Base-by-base conservation (phyloP, 148 eudicot species). In the Rhododendron mucronatum region DNA sequence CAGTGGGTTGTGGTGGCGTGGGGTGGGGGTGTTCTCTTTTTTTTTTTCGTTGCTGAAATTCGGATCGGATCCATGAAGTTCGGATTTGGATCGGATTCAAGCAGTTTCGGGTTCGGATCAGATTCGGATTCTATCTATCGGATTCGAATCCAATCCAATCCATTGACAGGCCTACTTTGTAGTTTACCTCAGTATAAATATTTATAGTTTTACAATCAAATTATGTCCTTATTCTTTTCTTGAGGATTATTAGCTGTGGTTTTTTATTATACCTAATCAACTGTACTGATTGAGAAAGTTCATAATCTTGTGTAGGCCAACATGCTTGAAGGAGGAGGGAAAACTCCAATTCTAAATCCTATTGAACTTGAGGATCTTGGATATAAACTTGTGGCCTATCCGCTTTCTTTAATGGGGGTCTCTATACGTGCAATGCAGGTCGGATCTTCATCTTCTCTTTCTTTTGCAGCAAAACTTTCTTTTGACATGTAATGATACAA, bases 311-410 rank as follows among this genome's bases (percentile, higher is more conserved):
- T 83, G 88, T 77, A 95, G 99, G 99, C 97, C 78, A 96, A 94
- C 89, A 95, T 96, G 99, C 99, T 96, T 84, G 99, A 96, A 92
- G 99, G 99, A 83, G 99, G 99, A 78, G 99, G 99, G 2, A 96
- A 92, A 92, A 96, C 99, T 61, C 99, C 99, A 85, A 94, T 96
- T 87, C 94, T 95, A 86, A 92, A 85, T 90, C 99, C 99, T 21
- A 88, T 91, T 78, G 99, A 95, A 87, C 97, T 96, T 74, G 96
- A 92, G 88, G 94, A 93, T 61, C 65, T 96, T 89, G 99, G 99
- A 85, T 96, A 91, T 84, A 96, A 95, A 91, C 77, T 96, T 88
- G 98, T 92, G 80, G 95, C 90, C 16, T 96, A 96, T 92, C 99
- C 99, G 37, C 95, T 96, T 83, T 96, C 99, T 61, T 85, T 96